These are phyloP conservation scores for Suillus subluteus DNA, from an alignment of 768 basidiomycete species.

Conservation along the genomic window DNA sequence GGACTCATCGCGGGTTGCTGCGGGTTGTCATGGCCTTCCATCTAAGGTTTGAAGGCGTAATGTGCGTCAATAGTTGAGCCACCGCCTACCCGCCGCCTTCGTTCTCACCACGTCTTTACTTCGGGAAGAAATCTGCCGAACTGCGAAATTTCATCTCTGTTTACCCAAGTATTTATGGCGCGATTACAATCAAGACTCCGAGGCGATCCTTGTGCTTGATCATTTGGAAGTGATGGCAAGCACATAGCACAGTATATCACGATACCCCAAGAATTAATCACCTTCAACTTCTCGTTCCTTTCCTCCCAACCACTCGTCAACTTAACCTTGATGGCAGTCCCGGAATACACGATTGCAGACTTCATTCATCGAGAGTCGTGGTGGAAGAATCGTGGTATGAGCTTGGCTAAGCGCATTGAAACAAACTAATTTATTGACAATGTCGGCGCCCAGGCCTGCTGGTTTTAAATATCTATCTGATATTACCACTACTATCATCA, in stretches of 20 bases:
- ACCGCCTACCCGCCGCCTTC: background rate
- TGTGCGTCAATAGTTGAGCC: conserved; percentile 1
- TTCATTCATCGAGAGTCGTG: conserved; percentile 62
- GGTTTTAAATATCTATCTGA: conserved; percentile 57
- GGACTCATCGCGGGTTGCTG: background rate
- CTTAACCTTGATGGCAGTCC: conserved; percentile 32
- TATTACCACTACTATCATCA: conserved; percentile 66
- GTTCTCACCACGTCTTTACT: conserved; percentile 12
- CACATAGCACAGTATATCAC: background rate
- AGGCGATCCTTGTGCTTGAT: conserved; percentile 4
- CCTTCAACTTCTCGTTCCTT: background rate
- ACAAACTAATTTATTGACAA: background rate
- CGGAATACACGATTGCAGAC: conserved; percentile 59
- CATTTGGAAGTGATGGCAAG: conserved; percentile 6
- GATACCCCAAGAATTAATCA: conserved; percentile 2
- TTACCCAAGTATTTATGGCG: conserved; percentile 2
- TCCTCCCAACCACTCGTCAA: background rate
- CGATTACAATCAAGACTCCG: conserved; percentile 3
- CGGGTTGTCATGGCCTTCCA: background rate
- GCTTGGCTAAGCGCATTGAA: background rate
- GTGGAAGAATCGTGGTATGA: conserved; percentile 63
- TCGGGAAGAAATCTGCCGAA: conserved; percentile 10
- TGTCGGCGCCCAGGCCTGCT: conserved; percentile 50
- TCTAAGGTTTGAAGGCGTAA: conserved; percentile 2
- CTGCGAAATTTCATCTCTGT: conserved; percentile 6